A percentile compares a stretch with the other conserved stretches of the same genome.
Evolutionary conservation across 495 filamentous ascomycete species (phyloP).

Genomic region (Penicillium lividum): DNA sequence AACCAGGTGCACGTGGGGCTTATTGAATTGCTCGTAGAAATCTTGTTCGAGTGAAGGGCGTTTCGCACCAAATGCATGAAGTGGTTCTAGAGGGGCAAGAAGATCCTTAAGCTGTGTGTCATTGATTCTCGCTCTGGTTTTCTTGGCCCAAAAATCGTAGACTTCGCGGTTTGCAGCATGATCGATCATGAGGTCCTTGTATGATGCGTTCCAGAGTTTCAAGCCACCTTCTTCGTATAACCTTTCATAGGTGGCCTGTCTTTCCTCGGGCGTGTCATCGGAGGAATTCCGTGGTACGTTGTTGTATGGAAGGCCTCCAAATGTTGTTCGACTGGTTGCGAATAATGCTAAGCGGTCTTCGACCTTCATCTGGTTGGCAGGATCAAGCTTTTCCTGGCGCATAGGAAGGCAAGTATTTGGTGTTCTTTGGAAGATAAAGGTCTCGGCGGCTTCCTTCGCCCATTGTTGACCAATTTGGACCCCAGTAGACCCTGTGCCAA

Average conservation of each 20-base stretch:
- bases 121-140: slow-evolving; percentile 49
- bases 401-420: slow-evolving; percentile 59
- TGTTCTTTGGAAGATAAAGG: slow-evolving; percentile 55
- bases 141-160: slow-evolving; percentile 27
- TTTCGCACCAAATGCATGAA: slow-evolving; percentile 56
- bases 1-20: slow-evolving; percentile 54
- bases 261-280: slow-evolving; percentile 8
- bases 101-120: slow-evolving; percentile 50
- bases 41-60: slow-evolving; percentile 54
- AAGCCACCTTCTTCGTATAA: slow-evolving; percentile 14
- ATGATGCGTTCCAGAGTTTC: not conserved
- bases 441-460: slow-evolving; percentile 36
- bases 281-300: not conserved
- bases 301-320: not conserved
- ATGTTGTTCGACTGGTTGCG: not conserved
- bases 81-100: slow-evolving; percentile 54
- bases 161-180: slow-evolving; percentile 5
- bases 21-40: slow-evolving; percentile 62
- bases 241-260: not conserved
- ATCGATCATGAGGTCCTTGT: not conserved
- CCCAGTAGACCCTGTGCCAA: slow-evolving; percentile 62
- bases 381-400: slow-evolving; percentile 22
- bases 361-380: not conserved
- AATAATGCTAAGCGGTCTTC: not conserved
- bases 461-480: slow-evolving; percentile 59